Evolutionary conservation across 768 basidiomycete genomes (phyloP).

Genomic region (Mycena floridula): DNA sequence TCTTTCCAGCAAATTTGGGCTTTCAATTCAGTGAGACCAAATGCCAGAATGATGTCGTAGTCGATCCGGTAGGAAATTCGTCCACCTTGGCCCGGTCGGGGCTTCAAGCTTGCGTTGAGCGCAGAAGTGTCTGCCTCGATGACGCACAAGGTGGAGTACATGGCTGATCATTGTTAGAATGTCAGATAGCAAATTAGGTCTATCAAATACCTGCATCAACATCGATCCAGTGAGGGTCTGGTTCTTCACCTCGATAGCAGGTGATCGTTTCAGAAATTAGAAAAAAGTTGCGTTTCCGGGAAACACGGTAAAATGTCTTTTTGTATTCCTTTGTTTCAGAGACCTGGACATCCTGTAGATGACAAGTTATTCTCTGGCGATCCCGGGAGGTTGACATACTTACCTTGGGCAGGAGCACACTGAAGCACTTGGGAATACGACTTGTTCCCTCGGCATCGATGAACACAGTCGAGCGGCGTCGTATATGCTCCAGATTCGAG

Average conservation of each 20-base stretch:
- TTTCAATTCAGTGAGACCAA: slow-evolving; percentile 48
- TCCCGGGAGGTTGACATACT: background rate
- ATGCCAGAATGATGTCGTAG: slow-evolving; percentile 40
- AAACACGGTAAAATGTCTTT: slow-evolving; percentile 25
- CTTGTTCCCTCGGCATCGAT: slow-evolving; percentile 30
- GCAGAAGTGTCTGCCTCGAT: slow-evolving; percentile 3
- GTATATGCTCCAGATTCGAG: slow-evolving; percentile 32
- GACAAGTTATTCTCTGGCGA: background rate
- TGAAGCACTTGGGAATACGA: slow-evolving; percentile 33
- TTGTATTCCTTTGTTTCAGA: slow-evolving; percentile 39
- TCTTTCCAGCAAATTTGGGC: slow-evolving; percentile 49
- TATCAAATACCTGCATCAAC: slow-evolving; percentile 13
- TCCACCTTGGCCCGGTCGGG: background rate
- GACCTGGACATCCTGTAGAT: slow-evolving; percentile 36
- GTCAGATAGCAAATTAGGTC: background rate
- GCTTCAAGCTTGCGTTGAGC: background rate
- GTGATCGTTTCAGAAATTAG: slow-evolving; percentile 16
- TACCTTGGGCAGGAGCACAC: slow-evolving; percentile 37
- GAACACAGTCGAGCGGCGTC: slow-evolving; percentile 24
- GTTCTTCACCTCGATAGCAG: slow-evolving; percentile 20
- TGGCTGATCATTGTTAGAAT: background rate
- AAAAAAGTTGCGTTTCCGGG: slow-evolving; percentile 10
- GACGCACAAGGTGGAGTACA: slow-evolving; percentile 2
- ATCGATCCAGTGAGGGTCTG: slow-evolving; percentile 23
- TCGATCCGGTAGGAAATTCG: slow-evolving; percentile 23